These are phyloP conservation scores for Fusarium torulosum DNA, from an alignment of 2,329 filamentous ascomycete genomes.

Conservation along the genomic window DNA sequence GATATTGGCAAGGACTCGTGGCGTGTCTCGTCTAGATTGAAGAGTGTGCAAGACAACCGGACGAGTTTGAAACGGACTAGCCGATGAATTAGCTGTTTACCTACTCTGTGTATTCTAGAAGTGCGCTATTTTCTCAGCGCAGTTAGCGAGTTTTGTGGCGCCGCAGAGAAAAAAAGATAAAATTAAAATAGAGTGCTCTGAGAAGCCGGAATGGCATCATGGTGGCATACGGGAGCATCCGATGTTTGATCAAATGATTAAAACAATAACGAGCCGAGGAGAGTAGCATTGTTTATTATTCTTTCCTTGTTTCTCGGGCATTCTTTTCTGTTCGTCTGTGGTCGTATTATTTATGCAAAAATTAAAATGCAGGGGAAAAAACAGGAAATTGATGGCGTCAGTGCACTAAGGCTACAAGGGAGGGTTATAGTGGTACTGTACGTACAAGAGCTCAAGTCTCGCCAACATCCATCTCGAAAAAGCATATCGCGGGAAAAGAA, in stretches of 20 bases:
- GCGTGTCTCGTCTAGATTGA: not conserved
- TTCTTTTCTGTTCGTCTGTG: not conserved
- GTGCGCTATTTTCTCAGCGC: conserved; percentile 12
- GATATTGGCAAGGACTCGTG: conserved; percentile 12
- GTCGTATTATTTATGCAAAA: conserved; percentile 9
- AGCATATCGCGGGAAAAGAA: not conserved
- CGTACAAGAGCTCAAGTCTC: not conserved
- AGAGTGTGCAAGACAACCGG: not conserved
- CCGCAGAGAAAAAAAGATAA: not conserved
- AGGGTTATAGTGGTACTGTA: conserved; percentile 25
- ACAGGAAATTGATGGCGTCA: conserved; percentile 35
- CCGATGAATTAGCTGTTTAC: conserved; percentile 3
- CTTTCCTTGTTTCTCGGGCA: conserved; percentile 6
- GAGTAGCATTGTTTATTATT: conserved; percentile 1
- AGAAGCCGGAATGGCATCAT: conserved; percentile 19
- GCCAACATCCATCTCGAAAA: not conserved
- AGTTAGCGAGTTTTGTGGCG: not conserved
- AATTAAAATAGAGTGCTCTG: not conserved
- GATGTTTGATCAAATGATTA: not conserved
- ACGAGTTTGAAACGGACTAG: conserved; percentile 6
- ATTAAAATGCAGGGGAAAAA: conserved; percentile 25
- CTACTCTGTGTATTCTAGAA: conserved; percentile 7
- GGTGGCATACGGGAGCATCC: conserved; percentile 9
- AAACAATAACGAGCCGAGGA: not conserved
- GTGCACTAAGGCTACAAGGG: conserved; percentile 23